A percentile compares a stretch with the other conserved stretches of the same genome.
Evolutionary conservation across 1,284 basidiomycete species (phyloP).

Genomic region (Naganishia sp.): DNA sequence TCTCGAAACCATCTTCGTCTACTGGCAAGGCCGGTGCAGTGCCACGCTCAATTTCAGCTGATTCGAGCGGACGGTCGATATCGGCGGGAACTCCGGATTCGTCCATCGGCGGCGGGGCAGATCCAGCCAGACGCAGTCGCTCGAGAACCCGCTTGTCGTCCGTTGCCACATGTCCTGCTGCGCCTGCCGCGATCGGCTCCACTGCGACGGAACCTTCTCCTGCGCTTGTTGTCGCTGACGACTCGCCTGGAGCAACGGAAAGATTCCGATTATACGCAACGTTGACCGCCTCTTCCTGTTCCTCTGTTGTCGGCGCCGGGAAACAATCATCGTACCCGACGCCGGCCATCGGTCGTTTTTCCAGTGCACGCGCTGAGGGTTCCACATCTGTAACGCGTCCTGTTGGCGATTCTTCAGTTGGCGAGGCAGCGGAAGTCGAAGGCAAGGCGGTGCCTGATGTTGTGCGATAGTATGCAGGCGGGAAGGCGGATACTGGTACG

Average conservation of each 20-base stretch:
- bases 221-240: neutral
- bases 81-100: neutral
- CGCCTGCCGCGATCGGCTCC: neutral
- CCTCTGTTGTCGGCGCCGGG: slow-evolving; percentile 51
- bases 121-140: slow-evolving; percentile 45
- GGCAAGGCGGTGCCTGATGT: neutral
- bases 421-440: neutral
- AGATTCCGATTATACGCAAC: slow-evolving; percentile 43
- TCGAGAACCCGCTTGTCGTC: slow-evolving; percentile 53
- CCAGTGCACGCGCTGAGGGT: slow-evolving; percentile 32
- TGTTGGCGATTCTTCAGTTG: neutral
- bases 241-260: neutral
- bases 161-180: slow-evolving; percentile 47
- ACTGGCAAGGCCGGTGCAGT: slow-evolving; percentile 49
- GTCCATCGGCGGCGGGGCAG: slow-evolving; percentile 38
- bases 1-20: slow-evolving; percentile 51
- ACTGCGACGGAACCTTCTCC: neutral
- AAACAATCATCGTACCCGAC: slow-evolving; percentile 44
- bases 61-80: neutral
- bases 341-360: slow-evolving; percentile 45
- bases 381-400: slow-evolving; percentile 5
- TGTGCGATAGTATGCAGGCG: slow-evolving; percentile 35
- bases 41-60: neutral
- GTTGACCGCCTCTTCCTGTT: slow-evolving; percentile 48
- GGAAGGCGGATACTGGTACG: slow-evolving; percentile 18